phyloP scores from a whole-genome alignment of 2,329 filamentous ascomycete genomes.

The Aschersonia sp. region DNA sequence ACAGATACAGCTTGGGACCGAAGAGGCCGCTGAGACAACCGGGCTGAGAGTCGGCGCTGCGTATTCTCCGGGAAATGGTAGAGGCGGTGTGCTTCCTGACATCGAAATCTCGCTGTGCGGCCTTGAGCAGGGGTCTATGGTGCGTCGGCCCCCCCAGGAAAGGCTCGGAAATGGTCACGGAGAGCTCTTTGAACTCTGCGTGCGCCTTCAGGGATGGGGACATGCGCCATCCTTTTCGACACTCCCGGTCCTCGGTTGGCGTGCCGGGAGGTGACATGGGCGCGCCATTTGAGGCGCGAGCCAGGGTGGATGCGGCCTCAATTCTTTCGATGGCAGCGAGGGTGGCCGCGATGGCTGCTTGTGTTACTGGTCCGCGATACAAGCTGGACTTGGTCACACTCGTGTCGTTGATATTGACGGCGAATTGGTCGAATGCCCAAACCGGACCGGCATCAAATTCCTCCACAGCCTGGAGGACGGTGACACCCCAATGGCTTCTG shows the following conservation, averaged over 20 bases:
- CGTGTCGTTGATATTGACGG: conserved; percentile 22
- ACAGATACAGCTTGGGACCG: conserved; percentile 21
- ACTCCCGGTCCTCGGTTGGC: background rate
- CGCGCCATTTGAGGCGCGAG: background rate
- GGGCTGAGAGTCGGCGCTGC: conserved; percentile 25
- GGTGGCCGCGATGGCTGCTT: conserved; percentile 21
- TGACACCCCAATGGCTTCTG: conserved; percentile 24
- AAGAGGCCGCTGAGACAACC: conserved; percentile 22
- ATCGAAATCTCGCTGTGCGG: conserved; percentile 21
- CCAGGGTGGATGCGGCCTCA: conserved; percentile 9
- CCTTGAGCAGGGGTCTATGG: conserved; percentile 22
- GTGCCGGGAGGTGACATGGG: conserved; percentile 3
- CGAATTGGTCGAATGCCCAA: conserved; percentile 27
- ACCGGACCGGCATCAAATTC: conserved; percentile 27
- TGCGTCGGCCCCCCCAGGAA: conserved; percentile 22
- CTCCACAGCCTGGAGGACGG: conserved; percentile 22
- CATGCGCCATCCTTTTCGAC: conserved; percentile 2
- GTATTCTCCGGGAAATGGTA: conserved; percentile 25
- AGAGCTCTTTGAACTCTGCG: conserved; percentile 12
- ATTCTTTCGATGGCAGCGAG: conserved; percentile 21
- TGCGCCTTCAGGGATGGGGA: conserved; percentile 12
- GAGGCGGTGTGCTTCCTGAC: conserved; percentile 16
- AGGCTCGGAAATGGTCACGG: conserved; percentile 16
- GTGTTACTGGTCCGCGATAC: conserved; percentile 22
- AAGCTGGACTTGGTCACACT: conserved; percentile 24